Evolutionary conservation across 164 flowering plant genomes (phyloP).

Genomic region (Dillenia turbinata): DNA sequence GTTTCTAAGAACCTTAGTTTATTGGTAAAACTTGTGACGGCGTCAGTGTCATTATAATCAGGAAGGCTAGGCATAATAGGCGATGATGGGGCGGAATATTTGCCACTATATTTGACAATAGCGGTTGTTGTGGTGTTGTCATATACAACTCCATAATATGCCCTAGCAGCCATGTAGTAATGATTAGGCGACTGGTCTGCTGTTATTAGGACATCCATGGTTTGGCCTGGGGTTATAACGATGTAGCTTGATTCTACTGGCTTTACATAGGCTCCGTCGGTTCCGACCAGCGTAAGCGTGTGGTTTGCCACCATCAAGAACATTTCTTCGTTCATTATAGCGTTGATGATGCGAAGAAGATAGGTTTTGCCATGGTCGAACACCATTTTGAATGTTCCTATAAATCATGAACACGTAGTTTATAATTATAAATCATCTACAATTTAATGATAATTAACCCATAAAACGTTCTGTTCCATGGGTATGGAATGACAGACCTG

Average conservation of each 20-base stretch:
- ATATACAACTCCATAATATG: conserved; percentile 11
- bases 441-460: too few species aligned
- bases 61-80: conserved; percentile 21
- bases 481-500: conserved; percentile 14
- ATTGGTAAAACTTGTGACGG: conserved; percentile 5
- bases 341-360: conserved; percentile 34
- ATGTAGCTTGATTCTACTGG: conserved; percentile 14
- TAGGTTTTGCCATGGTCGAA: conserved; percentile 33
- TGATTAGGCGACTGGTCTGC: conserved; percentile 13
- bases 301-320: conserved; percentile 18
- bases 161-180: conserved; percentile 29
- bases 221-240: conserved; percentile 23
- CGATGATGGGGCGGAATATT: background rate
- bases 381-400: conserved; percentile 28
- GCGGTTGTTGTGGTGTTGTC: conserved; percentile 29
- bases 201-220: conserved; percentile 23
- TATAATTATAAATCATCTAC: too few species aligned
- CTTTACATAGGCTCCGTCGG: conserved; percentile 20
- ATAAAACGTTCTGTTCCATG: too few species aligned
- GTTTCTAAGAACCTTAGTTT: conserved; percentile 17
- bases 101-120: conserved; percentile 4
- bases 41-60: conserved; percentile 13
- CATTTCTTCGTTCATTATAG: conserved; percentile 18
- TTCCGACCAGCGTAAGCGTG: conserved; percentile 20
- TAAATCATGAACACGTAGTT: background rate